Evolutionary conservation across 495 filamentous ascomycete species (phyloP), one percentile per base, ranked within the genome.

Genomic region (Aspergillus homomorphus): DNA sequence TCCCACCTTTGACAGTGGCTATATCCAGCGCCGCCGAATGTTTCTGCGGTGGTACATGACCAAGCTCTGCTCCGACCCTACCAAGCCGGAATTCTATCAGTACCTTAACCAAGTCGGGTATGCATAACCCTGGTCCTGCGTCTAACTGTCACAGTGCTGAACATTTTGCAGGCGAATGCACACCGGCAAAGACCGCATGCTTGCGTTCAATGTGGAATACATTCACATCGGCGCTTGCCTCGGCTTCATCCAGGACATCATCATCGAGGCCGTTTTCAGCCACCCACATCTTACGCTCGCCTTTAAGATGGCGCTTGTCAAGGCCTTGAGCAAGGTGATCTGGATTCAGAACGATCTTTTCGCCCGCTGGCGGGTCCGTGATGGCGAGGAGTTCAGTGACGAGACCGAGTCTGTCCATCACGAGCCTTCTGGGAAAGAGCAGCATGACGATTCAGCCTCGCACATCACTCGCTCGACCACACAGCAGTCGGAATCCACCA

Each of bases 341-440:
- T 51, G 48, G 48, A 51, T 51, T 16, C 48, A 51, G 23, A 51
- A 51, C 23, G 48, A 51, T 30, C 48, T 51, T 3, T 51, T 51
- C 19, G 48, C 48, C 5, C 23, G 48, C n/a, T 51, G 48, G 48
- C 48, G 20, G 48, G 23, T 51, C 18, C 48, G 48, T 14, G 48
- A 51, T 14, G 48, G 48, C 4, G 23, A 19, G 16, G 48, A 51
- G 48, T 51, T 51, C 15, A 28, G 1, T 3, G 23, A 19, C 14
- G 48, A 51, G 48, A 28, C 28, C 1, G 48, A 51, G 24, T 15
- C 48, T 6, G 48, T 18, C 9, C 23, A 51, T 16, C 46, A 50
- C 9, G 48, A 51, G 3, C 19, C 46, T 9, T 0, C 46, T 3
- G 20, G 16, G 2, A 51, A 30, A 15, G 24, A 51, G 6, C 23